Percentiles rank a stretch among this genome's conserved stretches.
Evolutionary conservation across 2,329 filamentous ascomycete species (phyloP).

Genomic region (Penicillium sp.): DNA sequence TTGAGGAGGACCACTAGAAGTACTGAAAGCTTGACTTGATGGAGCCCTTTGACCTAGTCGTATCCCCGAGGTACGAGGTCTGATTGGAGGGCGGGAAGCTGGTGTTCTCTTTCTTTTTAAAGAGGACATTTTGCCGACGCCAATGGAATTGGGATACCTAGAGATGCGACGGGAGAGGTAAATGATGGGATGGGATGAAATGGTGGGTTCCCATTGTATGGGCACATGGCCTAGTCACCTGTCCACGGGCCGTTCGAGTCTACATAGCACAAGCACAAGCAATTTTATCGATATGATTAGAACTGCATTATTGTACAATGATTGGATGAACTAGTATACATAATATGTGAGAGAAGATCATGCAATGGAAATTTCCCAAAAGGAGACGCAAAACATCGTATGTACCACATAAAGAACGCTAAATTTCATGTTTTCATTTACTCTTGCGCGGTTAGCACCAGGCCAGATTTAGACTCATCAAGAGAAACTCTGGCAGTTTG

Average conservation of each 20-base stretch:
- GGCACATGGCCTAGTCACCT: not conserved
- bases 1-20: not conserved
- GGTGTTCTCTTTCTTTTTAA: conserved; percentile 17
- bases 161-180: not conserved
- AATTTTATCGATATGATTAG: not conserved
- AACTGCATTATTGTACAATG: conserved; percentile 12
- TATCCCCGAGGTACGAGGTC: conserved; percentile 10
- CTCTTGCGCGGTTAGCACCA: conserved; percentile 49
- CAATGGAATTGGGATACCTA: too few relatives aligned
- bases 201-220: conserved; percentile 1
- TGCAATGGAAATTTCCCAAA: conserved; percentile 7
- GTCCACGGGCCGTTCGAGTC: not conserved
- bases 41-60: not conserved
- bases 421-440: conserved; percentile 10
- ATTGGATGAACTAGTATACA: conserved; percentile 11
- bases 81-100: conserved; percentile 10
- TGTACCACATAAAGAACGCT: conserved; percentile 3
- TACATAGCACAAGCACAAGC: not conserved
- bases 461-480: conserved; percentile 57
- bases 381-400: not conserved
- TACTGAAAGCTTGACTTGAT: conserved; percentile 6
- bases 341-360: conserved; percentile 4
- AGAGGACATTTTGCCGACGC: conserved; percentile 8
- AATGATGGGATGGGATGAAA: not conserved
- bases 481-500: conserved; percentile 70